phyloP scores from a whole-genome alignment of 305 asterid genomes.

The Solanum hybrid region DNA sequence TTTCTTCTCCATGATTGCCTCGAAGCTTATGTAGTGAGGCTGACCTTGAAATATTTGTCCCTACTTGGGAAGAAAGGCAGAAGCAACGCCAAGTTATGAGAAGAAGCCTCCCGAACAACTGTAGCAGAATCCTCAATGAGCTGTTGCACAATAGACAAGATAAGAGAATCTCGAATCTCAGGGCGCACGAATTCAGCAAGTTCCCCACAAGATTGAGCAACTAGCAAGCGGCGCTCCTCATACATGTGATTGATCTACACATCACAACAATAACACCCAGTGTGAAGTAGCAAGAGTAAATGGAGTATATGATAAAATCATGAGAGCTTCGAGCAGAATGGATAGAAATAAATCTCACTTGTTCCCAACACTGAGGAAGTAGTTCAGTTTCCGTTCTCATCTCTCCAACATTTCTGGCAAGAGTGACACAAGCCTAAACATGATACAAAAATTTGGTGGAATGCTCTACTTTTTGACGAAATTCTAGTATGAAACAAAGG shows the following conservation, averaged over 20 bases:
- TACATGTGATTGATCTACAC: conserved; percentile 95
- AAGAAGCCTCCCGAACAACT: conserved; percentile 98
- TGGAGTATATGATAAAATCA: not conserved
- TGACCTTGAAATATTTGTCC: conserved; percentile 99
- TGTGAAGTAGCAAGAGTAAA: conserved; percentile 1
- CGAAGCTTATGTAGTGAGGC: conserved; percentile 99
- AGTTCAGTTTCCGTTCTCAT: conserved; percentile 96
- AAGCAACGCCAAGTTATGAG: conserved; percentile 93
- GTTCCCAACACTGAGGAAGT: conserved; percentile 99
- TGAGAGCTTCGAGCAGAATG: not conserved
- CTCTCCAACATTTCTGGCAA: conserved; percentile 88
- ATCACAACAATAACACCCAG: conserved; percentile 12
- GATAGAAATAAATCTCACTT: conserved; percentile 42
- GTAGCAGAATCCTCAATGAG: conserved; percentile 97
- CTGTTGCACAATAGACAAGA: conserved; percentile 95
- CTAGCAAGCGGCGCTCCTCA: conserved; percentile 97
- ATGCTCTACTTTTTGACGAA: conserved; percentile 2
- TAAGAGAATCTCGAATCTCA: conserved; percentile 98
- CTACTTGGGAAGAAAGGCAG: conserved; percentile 94
- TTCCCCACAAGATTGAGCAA: conserved; percentile 99
- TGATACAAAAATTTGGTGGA: conserved; percentile 17
- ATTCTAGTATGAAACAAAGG: not conserved
- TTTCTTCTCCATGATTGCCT: conserved; percentile 98
- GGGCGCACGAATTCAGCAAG: conserved; percentile 94
- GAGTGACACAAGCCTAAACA: conserved; percentile 90